Evolutionary conservation across 139 green algal genomes (phyloP).

Genomic region (Limnomonas spitsbergensis): DNA sequence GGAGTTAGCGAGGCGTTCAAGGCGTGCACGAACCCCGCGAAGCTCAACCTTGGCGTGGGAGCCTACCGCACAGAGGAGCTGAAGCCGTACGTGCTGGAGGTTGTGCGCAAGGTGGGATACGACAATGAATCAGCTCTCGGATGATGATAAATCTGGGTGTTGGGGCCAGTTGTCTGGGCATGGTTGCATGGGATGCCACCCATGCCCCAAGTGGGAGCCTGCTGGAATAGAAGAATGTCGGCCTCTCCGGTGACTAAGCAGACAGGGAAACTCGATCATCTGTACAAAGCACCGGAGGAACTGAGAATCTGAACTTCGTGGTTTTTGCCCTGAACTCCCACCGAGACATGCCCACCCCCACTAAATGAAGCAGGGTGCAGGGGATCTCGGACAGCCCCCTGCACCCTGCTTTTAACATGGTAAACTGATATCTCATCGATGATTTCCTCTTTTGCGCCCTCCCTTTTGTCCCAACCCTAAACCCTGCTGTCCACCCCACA

Average conservation of each 20-base stretch:
- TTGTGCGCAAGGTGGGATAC: slow-evolving; percentile 84
- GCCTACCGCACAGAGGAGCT: slow-evolving; percentile 94
- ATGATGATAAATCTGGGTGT: neutral
- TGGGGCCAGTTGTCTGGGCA: neutral
- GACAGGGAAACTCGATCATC: too few species aligned
- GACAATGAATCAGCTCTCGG: neutral
- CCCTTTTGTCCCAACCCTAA: neutral
- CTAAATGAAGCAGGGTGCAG: too few species aligned
- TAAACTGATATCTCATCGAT: neutral
- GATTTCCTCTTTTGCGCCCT: neutral
- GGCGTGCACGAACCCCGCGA: slow-evolving; percentile 58
- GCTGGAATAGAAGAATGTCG: neutral
- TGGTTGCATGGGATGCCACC: neutral
- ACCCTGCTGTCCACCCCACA: slow-evolving; percentile 30
- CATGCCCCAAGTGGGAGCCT: neutral
- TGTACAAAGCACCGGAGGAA: too few species aligned
- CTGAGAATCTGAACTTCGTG: too few species aligned
- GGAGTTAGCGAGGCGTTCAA: slow-evolving; percentile 93
- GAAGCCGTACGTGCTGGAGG: slow-evolving; percentile 89
- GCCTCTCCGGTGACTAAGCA: neutral
- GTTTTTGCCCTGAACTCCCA: too few species aligned
- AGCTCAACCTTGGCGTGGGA: slow-evolving; percentile 95
- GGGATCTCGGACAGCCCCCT: neutral
- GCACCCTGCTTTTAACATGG: neutral
- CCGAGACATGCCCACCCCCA: too few species aligned